phyloP scores from a whole-genome alignment of 495 filamentous ascomycete species.

The Polyplosphaeria fusca region DNA sequence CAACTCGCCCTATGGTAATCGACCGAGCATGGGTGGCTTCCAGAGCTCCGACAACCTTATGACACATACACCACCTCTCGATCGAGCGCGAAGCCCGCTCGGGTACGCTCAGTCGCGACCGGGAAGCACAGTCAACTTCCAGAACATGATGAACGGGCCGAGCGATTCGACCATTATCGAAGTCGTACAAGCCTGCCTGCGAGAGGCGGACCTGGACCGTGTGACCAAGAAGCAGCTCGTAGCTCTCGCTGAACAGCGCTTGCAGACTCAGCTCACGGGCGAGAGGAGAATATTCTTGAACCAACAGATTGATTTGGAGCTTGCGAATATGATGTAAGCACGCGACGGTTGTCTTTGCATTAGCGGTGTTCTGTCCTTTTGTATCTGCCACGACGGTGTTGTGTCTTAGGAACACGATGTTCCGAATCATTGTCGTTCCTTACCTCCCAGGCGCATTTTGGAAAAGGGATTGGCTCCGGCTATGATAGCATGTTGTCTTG shows the following conservation, averaged over 20 bases:
- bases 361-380: conserved; percentile 17
- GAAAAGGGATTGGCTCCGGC: background rate
- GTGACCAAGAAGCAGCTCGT: conserved; percentile 95
- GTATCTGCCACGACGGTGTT: background rate
- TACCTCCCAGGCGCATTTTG: no score
- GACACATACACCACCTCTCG: conserved; percentile 43
- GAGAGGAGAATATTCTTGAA: conserved; percentile 84
- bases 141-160: conserved; percentile 57
- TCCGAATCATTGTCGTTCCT: background rate
- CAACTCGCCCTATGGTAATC: conserved; percentile 45
- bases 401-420: background rate
- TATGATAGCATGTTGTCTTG: no score
- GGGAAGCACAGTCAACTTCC: conserved; percentile 74
- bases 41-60: conserved; percentile 58
- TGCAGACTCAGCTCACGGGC: conserved; percentile 80
- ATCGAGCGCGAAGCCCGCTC: conserved; percentile 45
- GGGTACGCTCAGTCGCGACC: conserved; percentile 52
- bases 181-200: conserved; percentile 73
- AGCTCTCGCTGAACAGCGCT: conserved; percentile 84
- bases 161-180: conserved; percentile 73
- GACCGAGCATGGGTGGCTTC: conserved; percentile 52
- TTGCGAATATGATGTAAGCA: conserved; percentile 71
- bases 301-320: conserved; percentile 83
- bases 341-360: conserved; percentile 1
- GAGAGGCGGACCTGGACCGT: conserved; percentile 89